Evolutionary conservation across 192 early-diverging fungal genomes (phyloP).

Genomic region (Lobosporangium transversale): DNA sequence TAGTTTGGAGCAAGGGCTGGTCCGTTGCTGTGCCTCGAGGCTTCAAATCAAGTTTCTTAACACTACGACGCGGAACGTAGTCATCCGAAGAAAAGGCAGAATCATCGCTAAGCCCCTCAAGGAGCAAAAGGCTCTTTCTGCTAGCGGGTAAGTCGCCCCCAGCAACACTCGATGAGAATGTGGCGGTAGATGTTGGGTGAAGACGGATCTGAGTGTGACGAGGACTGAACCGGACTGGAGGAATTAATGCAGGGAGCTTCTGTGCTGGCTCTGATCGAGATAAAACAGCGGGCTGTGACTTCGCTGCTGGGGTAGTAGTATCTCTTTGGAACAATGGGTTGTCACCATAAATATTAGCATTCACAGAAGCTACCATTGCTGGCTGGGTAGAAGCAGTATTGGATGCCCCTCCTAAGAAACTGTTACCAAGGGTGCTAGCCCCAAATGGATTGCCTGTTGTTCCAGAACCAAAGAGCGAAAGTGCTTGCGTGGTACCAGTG

Average conservation of each 20-base stretch:
- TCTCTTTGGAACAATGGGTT: constrained; percentile 81
- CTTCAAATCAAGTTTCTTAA: constrained; percentile 78
- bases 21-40: constrained; percentile 14
- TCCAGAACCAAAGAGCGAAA: constrained; percentile 31
- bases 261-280: constrained; percentile 52
- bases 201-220: constrained; percentile 65
- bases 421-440: constrained; percentile 39
- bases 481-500: background rate
- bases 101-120: constrained; percentile 49
- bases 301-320: constrained; percentile 52
- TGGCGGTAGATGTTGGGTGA: constrained; percentile 38
- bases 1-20: constrained; percentile 6
- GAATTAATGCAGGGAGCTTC: constrained; percentile 77
- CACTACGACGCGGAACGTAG: constrained; percentile 75
- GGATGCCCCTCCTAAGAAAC: constrained; percentile 55
- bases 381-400: constrained; percentile 57
- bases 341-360: constrained; percentile 87
- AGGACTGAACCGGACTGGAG: constrained; percentile 81
- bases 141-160: constrained; percentile 30
- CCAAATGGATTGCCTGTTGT: constrained; percentile 17
- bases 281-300: constrained; percentile 30
- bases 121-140: constrained; percentile 47
- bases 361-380: constrained; percentile 77
- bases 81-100: constrained; percentile 69
- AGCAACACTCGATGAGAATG: constrained; percentile 46